Evolutionary conservation across 106 monocot genomes (phyloP).

Genomic region (Dioscorea zingiberensis): DNA sequence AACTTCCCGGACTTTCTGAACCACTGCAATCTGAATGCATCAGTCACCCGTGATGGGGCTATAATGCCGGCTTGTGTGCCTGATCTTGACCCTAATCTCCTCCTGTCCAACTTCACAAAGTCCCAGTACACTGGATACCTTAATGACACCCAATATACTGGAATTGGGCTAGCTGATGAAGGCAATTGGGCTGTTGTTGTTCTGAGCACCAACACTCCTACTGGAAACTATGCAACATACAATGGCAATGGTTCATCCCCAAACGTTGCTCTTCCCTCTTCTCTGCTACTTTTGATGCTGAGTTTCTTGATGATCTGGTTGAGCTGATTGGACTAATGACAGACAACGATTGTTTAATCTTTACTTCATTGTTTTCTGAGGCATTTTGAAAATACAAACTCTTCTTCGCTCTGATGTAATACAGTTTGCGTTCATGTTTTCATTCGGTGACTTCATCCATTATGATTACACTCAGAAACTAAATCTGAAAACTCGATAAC

Average conservation of each 20-base stretch:
- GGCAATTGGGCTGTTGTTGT: constrained; percentile 87
- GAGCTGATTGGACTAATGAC: constrained; percentile 4
- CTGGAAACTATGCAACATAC: constrained; percentile 27
- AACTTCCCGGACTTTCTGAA: constrained; percentile 53
- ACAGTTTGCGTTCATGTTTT: background rate
- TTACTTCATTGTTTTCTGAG: background rate
- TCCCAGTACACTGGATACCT: constrained; percentile 58
- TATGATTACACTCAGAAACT: too few species aligned
- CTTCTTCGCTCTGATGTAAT: background rate
- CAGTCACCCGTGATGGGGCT: constrained; percentile 57
- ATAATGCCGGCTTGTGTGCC: constrained; percentile 83
- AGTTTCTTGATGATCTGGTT: constrained; percentile 16
- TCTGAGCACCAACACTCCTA: constrained; percentile 56
- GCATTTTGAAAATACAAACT: background rate
- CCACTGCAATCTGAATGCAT: constrained; percentile 61
- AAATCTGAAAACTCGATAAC: too few species aligned
- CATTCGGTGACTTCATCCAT: background rate
- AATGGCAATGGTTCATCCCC: constrained; percentile 8
- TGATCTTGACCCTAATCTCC: constrained; percentile 31
- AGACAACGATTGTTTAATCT: background rate
- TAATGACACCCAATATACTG: constrained; percentile 43
- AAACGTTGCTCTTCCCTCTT: constrained; percentile 1
- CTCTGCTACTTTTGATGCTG: constrained; percentile 26
- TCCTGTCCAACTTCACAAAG: constrained; percentile 82
- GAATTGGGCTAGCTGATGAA: constrained; percentile 67